These are phyloP conservation scores for Globisporangium camurandrum DNA, from an alignment of 352 stramenopile genomes.

Conservation along the genomic window DNA sequence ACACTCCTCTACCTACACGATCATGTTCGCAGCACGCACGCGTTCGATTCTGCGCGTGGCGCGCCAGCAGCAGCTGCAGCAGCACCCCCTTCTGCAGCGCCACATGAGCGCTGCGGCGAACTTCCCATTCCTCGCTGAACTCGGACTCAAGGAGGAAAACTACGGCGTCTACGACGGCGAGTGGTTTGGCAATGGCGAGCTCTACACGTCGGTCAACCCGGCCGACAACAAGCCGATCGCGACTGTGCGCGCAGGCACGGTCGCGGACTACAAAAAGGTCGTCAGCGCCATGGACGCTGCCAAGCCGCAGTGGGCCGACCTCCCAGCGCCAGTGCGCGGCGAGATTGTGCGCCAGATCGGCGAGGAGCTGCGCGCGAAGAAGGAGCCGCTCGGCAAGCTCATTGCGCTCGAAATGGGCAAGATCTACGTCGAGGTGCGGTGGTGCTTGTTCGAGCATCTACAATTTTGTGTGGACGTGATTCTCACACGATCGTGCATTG, in stretches of 20 bases:
- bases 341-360: conserved; percentile 92
- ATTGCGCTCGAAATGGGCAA: conserved; percentile 93
- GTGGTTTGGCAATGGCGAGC: conserved; percentile 79
- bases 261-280: conserved; percentile 79
- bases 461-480: no score
- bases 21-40: conserved; percentile 4
- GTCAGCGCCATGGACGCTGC: conserved; percentile 75
- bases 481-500: no score
- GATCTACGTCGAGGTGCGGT: conserved; percentile 83
- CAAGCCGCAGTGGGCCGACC: conserved; percentile 79
- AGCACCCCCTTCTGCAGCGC: conserved; percentile 9
- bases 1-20: no score
- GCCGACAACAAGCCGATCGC: conserved; percentile 79
- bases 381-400: conserved; percentile 84
- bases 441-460: no score
- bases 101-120: conserved; percentile 35
- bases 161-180: conserved; percentile 78
- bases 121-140: conserved; percentile 74
- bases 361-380: conserved; percentile 83
- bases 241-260: conserved; percentile 72
- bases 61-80: conserved; percentile 6
- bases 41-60: conserved; percentile 9
- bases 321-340: conserved; percentile 81
- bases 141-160: conserved; percentile 81
- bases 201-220: conserved; percentile 82